Base-by-base conservation (phyloP, 31 red algal genomes). In the Bonnemaisonia californica region DNA sequence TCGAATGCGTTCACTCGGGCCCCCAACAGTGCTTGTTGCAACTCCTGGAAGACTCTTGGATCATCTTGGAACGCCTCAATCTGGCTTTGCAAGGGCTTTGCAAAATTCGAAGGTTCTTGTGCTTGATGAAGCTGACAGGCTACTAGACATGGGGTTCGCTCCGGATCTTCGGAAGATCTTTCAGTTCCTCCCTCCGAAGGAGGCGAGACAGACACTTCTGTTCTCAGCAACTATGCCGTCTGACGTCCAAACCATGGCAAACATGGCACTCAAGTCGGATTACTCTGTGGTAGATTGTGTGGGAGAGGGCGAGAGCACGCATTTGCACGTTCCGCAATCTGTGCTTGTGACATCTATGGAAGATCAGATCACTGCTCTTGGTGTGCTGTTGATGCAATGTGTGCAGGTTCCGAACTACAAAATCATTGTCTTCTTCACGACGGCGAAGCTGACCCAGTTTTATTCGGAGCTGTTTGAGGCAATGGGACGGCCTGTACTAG, bases 71-170 rank as follows among this genome's bases (percentile, higher is more conserved):
- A 89, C 75, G 41, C 21, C 51, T 12, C n/a, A 34, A 41, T 62
- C 69, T 29, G 85, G 87, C 67, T 82, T 87, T 37, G 39, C n/a
- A 12, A 64, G 61, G 42, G 71, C 82, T 31, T 21, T 96, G 24
- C 5, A 48, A 1, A 38, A 62, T 19, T 55, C 86, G 18, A 65
- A 81, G 57, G 79, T 77, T 33, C 60, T 96, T 0, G 63, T 98
- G 19, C 72, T 98, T 37, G 95, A 98, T 48, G 95, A 98, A 39
- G 91, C 88, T 2, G 95, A 98, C 42, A 78, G 89, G 28, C 36
- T 98, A 42, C 68, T 98, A n/a, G 82, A 85, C 18, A 76, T 89
- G 84, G 89, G 89, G 30, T 92, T 98, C 40, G 59, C 48, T 2
- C 55, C 81, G 33, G 92, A 91, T 47, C 51, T 98, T 32, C 82